Evolutionary conservation across 2,329 filamentous ascomycete genomes (phyloP), one percentile per base, ranked within the genome.

Genomic region (Volutella citrinella): DNA sequence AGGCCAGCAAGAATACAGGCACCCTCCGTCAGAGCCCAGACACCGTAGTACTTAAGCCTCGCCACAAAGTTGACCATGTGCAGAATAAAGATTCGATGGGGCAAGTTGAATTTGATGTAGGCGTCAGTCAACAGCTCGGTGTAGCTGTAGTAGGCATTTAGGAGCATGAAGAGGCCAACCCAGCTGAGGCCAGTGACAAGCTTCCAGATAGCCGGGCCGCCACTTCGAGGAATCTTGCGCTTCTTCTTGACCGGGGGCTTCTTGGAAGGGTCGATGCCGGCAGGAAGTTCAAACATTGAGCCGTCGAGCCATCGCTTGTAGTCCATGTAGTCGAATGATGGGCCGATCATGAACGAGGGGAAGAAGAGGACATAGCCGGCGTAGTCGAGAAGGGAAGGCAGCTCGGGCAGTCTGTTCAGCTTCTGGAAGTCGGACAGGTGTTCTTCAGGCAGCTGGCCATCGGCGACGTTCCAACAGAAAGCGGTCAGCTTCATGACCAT

Each of bases 391-490:
- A 93, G 56, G 14, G 68, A 62, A 0, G 94, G 94, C 35, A 98
- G 71, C 27, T 86, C 65, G 33, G 71, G 73, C 25, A 98, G 74
- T 28, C 85, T 84, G 19, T 87, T 80, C 45, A 90, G 85, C 55
- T 84, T 90, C 60, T 98, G 93, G 27, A 84, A 79, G 30, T 93
- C 87, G 1, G 86, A 87, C n/a, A 98, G 76, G 38, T 90, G 79
- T 26, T 83, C 74, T 13, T 84, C 79, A 4, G 87, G 81, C 14
- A 95, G 72, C 38, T 83, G 80, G 14, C 93, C 94, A 60, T 98
- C 93, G 53, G 93, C 89, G 8, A 97, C 83, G 57, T 97, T 97
- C 93, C 93, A 98, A 67, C 88, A 95, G 57, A 98, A 98, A 6
- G 91, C 86, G 15, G 82, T 88, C 21, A 98, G 78, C 64, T 98